Percentiles rank a stretch among this genome's conserved stretches.
These are phyloP conservation scores for Nicotiana sylvestris DNA, from an alignment of 257 asterid species.

Conservation along the genomic window DNA sequence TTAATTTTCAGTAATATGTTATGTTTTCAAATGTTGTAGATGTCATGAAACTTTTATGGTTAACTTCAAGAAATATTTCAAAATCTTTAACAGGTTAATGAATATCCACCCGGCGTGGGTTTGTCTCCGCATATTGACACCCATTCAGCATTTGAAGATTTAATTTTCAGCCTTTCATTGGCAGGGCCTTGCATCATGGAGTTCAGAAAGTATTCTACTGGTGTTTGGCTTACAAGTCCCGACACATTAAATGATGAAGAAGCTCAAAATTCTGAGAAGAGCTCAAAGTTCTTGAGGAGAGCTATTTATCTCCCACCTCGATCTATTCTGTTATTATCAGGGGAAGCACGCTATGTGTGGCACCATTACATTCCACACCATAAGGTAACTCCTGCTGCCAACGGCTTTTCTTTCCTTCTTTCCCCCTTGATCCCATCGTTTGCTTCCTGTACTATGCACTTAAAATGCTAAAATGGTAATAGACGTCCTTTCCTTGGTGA, in stretches of 20 bases:
- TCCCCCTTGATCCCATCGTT: background rate
- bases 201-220: conserved; percentile 69
- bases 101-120: conserved; percentile 91
- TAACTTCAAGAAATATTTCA: background rate
- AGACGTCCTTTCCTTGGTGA: background rate
- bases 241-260: conserved; percentile 35
- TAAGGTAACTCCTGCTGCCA: conserved; percentile 44
- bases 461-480: no score
- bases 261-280: conserved; percentile 29
- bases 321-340: conserved; percentile 72
- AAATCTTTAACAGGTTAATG: conserved; percentile 68
- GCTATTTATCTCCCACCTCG: conserved; percentile 93
- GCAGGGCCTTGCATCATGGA: conserved; percentile 98
- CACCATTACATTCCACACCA: conserved; percentile 99
- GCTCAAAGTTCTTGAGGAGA: conserved; percentile 41
- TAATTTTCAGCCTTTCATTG: conserved; percentile 87
- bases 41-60: background rate
- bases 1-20: background rate
- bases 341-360: conserved; percentile 97
- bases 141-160: conserved; percentile 90
- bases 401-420: background rate
- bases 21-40: background rate
- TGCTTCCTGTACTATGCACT: background rate
- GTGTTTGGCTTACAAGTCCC: conserved; percentile 46
- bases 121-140: conserved; percentile 96